Evolutionary conservation across 345 rosid species (phyloP).

Genomic region (Cochlearia excelsa): DNA sequence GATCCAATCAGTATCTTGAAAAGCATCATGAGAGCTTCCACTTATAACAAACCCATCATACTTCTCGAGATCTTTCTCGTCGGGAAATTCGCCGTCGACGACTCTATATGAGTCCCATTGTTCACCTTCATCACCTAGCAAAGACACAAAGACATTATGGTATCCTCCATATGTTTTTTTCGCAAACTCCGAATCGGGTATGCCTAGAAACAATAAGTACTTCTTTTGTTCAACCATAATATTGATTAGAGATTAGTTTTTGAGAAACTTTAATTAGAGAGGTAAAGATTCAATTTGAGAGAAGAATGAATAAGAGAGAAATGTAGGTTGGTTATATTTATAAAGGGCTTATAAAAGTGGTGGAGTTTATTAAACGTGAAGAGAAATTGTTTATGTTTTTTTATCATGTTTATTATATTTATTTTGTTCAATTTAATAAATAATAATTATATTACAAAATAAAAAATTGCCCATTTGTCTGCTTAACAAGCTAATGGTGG

Average conservation of each 20-base stretch:
- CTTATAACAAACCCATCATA: slow-evolving; percentile 80
- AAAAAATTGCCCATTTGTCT: too few species aligned
- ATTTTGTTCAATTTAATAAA: too few species aligned
- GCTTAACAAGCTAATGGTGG: too few species aligned
- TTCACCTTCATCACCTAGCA: slow-evolving; percentile 73
- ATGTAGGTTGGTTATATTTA: slow-evolving; percentile 12
- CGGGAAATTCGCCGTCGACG: slow-evolving; percentile 77
- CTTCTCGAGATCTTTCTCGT: slow-evolving; percentile 45
- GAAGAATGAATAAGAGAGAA: slow-evolving; percentile 15
- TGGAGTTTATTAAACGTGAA: too few species aligned
- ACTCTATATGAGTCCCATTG: slow-evolving; percentile 69
- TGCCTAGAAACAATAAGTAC: slow-evolving; percentile 54
- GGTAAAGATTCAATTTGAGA: neutral
- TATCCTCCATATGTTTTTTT: slow-evolving; percentile 73
- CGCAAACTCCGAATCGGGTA: slow-evolving; percentile 70
- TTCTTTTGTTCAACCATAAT: slow-evolving; percentile 37
- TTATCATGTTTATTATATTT: too few species aligned
- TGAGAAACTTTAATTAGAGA: neutral
- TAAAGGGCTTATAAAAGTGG: neutral
- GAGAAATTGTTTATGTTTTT: neutral
- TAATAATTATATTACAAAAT: too few species aligned
- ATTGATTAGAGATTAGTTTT: too few species aligned
- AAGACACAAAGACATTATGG: slow-evolving; percentile 59
- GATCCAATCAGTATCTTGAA: slow-evolving; percentile 67
- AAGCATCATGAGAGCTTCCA: slow-evolving; percentile 79